Base-by-base conservation (phyloP, 2,329 filamentous ascomycete genomes). In the Fusarium setosum region DNA sequence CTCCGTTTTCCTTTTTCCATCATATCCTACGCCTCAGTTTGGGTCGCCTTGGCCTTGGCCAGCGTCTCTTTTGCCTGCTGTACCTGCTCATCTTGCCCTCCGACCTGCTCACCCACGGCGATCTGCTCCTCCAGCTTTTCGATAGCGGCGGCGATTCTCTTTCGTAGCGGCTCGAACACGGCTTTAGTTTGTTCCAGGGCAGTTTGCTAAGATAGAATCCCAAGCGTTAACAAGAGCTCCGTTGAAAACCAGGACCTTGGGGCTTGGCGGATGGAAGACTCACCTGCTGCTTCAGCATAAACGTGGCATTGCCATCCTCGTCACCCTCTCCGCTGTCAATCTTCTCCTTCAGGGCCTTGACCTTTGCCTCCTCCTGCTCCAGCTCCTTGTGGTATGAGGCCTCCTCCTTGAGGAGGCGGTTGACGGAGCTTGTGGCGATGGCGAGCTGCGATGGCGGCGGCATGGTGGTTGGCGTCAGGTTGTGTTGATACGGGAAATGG, bases 341-440 rank as follows among this genome's bases (percentile, higher is more conserved):
- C 70, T 91, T 88, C 41, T 84, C 82, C 76, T 90, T 84, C 17
- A 97, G 84, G 75, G 89, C 88, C 76, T 86, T 81, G 66, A 96
- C 86, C 56, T 91, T 88, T 62, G 86, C 85, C 71, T 92, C 85
- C 76, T 98, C 94, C 67, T 90, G 84, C 65, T 86, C 82, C 18
- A 94, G 86, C 78, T 99, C 96, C 75, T 91, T 91, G 83, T 94
- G 91, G 81, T 99, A 98, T 72, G 90, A 95, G 35, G 86, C 83
- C 78, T 97, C 93, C 79, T 99, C 96, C 79, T 97, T 97, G 68
- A 97, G 88, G 45, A 98, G 87, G 59, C 96, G 93, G 72, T 87
- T 84, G 69, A 98, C 88, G 18, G 93, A 89, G 63, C 90, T 88
- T 21, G 92, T 96, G 41, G 91, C 89, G 75, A 97, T 96, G 72